Conservation (phyloP, 2,329 filamentous ascomycete species). For the Epichloe festucae region DNA sequence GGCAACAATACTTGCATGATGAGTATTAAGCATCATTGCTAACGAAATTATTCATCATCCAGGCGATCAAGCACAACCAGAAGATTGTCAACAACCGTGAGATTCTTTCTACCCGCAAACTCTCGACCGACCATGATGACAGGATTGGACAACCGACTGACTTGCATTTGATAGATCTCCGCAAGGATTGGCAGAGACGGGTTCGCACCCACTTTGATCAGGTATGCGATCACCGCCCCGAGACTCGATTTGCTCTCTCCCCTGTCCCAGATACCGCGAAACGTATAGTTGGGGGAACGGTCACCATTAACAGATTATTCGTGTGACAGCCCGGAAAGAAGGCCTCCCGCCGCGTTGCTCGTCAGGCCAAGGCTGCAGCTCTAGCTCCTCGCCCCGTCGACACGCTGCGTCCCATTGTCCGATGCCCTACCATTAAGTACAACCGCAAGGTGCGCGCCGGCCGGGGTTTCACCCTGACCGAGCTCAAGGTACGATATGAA, state of each 20-base stretch:
- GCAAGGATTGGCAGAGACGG: conserved; percentile 99
- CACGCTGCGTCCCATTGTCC: conserved; percentile 89
- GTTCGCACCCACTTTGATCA: conserved; percentile 99
- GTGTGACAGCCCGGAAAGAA: conserved; percentile 76
- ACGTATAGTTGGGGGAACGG: neutral
- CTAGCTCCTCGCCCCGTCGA: conserved; percentile 95
- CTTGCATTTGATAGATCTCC: conserved; percentile 58
- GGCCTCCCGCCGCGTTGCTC: conserved; percentile 79
- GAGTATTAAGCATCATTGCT: conserved; percentile 17
- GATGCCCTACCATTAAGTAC: conserved; percentile 97
- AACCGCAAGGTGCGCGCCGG: conserved; percentile 95
- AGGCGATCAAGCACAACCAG: conserved; percentile 99
- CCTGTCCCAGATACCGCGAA: neutral
- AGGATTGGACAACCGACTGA: conserved; percentile 24
- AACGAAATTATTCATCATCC: conserved; percentile 13
- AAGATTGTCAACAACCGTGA: conserved; percentile 92
- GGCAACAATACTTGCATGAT: conserved; percentile 8
- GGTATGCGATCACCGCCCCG: conserved; percentile 44
- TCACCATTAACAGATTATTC: neutral
- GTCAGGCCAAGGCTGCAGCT: conserved; percentile 87
- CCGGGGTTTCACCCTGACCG: conserved; percentile 92
- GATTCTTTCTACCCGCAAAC: conserved; percentile 16
- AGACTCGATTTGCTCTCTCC: neutral
- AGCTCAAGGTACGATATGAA: conserved; percentile 72
- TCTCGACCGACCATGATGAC: conserved; percentile 15